Percentiles rank a stretch among this genome's conserved stretches.
Evolutionary conservation across 495 filamentous ascomycete species (phyloP).

Genomic region (Schizothecium vesticola): DNA sequence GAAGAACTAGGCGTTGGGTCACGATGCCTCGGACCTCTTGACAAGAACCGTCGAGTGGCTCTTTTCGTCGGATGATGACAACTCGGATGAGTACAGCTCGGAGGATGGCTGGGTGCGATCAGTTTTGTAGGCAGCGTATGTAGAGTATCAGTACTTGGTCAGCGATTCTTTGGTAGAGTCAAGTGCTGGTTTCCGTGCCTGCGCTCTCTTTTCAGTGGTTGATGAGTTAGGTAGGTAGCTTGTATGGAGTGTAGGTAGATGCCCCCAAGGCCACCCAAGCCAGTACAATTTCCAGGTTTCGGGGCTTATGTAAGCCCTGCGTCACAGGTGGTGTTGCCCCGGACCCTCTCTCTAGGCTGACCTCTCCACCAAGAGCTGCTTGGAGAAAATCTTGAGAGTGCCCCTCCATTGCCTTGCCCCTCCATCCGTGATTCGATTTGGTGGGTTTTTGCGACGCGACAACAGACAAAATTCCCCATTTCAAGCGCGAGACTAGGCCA

Average conservation of each 20-base stretch:
- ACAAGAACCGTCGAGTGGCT: neutral
- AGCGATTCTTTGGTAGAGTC: neutral
- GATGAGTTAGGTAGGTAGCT: no score
- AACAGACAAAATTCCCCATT: neutral
- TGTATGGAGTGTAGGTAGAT: no score
- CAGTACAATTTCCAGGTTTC: no score
- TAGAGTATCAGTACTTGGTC: neutral
- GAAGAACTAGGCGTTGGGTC: conserved; percentile 18
- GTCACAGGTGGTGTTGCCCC: neutral
- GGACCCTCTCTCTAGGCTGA: neutral
- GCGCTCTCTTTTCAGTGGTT: no score
- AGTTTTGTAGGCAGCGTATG: neutral
- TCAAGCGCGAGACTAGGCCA: neutral
- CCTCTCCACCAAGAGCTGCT: neutral
- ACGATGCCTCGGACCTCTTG: neutral
- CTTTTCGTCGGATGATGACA: neutral
- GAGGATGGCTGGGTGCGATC: no score
- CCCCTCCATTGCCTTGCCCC: conserved; percentile 17
- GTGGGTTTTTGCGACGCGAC: neutral
- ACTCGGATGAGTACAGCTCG: no score
- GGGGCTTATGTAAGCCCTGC: neutral
- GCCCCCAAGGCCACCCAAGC: no score
- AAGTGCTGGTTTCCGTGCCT: neutral
- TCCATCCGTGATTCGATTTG: neutral
- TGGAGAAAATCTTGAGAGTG: conserved; percentile 13